Percentiles rank a stretch among this genome's conserved stretches.
These are phyloP conservation scores for Dendrobium nobile DNA, from an alignment of 106 monocot genomes.

Conservation along the genomic window DNA sequence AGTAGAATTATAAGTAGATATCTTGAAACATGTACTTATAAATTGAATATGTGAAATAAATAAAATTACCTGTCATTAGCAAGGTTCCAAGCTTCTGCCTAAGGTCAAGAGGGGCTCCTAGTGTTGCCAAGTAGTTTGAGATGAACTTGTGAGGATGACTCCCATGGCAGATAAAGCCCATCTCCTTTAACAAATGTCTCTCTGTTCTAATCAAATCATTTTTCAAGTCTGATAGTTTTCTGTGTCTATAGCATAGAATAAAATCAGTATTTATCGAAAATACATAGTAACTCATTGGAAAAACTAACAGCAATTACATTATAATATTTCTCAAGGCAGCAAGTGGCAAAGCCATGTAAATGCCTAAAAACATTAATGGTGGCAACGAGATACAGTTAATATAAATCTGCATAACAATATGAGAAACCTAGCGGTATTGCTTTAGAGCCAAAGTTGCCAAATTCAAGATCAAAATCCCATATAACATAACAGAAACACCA, in stretches of 20 bases:
- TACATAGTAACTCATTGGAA: not conserved
- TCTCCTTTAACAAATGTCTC: conserved; percentile 84
- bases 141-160: conserved; percentile 97
- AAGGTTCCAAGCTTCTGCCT: conserved; percentile 95
- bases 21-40: not conserved
- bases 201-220: conserved; percentile 77
- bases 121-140: conserved; percentile 80
- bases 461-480: not conserved
- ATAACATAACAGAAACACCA: not conserved
- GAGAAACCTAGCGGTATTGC: not conserved
- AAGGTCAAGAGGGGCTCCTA: conserved; percentile 64
- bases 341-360: not conserved
- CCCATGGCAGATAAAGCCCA: conserved; percentile 94
- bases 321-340: not conserved
- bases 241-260: conserved; percentile 13
- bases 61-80: conserved; percentile 86
- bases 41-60: not conserved
- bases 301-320: not conserved
- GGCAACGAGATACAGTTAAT: not conserved
- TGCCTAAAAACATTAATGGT: not conserved
- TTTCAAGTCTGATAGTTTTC: conserved; percentile 74
- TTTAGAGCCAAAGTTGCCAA: too few relatives aligned
- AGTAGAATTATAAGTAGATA: not conserved
- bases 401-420: not conserved
- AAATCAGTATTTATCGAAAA: not conserved